Conservation (phyloP, 2,329 filamentous ascomycete species). For the Ophiostoma ulmi region DNA sequence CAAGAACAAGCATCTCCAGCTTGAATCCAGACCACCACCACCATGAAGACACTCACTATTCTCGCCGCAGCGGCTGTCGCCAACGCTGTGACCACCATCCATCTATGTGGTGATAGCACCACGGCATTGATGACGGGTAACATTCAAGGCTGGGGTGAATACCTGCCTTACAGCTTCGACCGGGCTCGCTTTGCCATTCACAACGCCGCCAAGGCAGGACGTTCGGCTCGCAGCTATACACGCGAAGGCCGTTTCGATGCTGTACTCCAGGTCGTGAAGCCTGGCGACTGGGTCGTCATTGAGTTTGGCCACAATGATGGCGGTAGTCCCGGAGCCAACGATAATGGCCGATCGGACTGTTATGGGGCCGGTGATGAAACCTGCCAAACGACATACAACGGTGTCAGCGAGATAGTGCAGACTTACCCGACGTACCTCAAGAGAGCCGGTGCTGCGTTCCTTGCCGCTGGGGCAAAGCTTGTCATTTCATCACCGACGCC, state of each 20-base stretch:
- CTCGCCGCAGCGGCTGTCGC: conserved; percentile 13
- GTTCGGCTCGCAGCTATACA: conserved; percentile 61
- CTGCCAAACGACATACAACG: conserved; percentile 41
- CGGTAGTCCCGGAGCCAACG: conserved; percentile 45
- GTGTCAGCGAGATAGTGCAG: conserved; percentile 49
- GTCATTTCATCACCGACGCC: conserved; percentile 54
- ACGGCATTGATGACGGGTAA: conserved; percentile 43
- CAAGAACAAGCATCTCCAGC: not conserved
- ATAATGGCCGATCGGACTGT: conserved; percentile 59
- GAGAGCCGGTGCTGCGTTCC: conserved; percentile 50
- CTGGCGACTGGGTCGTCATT: conserved; percentile 61
- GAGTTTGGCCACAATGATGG: conserved; percentile 70
- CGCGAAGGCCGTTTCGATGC: conserved; percentile 59
- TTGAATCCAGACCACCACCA: not conserved
- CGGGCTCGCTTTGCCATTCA: conserved; percentile 49
- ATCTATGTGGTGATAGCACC: conserved; percentile 52
- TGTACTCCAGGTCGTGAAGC: conserved; percentile 45
- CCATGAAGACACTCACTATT: not conserved
- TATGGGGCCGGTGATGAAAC: conserved; percentile 47
- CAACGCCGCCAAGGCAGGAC: conserved; percentile 63
- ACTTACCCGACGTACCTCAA: conserved; percentile 58
- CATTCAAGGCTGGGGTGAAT: conserved; percentile 50
- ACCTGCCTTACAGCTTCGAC: conserved; percentile 43
- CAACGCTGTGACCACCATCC: conserved; percentile 36
- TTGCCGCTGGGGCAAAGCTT: conserved; percentile 55